Evolutionary conservation across 208 protist species (phyloP).

Genomic region (Tritrichomonas musculus): DNA sequence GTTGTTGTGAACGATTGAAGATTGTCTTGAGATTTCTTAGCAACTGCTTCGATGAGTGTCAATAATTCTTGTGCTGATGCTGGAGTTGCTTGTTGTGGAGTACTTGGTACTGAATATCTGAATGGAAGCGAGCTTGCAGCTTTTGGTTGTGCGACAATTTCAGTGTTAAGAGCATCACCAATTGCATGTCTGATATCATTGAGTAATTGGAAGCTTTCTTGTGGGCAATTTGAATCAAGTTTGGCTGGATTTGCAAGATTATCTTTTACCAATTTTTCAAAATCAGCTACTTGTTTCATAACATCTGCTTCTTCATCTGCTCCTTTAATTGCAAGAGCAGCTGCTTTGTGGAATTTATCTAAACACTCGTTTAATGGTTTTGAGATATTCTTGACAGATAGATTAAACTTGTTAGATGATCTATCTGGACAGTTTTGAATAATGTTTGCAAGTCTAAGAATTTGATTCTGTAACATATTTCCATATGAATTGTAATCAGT

Average conservation of each 20-base stretch:
- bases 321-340: neutral
- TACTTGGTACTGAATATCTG: neutral
- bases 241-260: neutral
- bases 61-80: neutral
- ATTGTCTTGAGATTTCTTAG: too few species aligned
- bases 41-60: neutral
- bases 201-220: neutral
- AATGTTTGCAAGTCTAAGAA: neutral
- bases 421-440: too few species aligned
- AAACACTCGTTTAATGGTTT: too few species aligned
- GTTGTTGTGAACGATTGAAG: neutral
- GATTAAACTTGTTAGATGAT: too few species aligned
- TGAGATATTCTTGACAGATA: too few species aligned
- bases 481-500: neutral
- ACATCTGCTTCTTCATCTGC: neutral
- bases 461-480: neutral
- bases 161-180: neutral
- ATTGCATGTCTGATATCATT: neutral
- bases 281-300: neutral
- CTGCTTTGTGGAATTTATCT: neutral
- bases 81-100: neutral
- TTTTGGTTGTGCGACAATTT: neutral
- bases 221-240: neutral
- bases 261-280: neutral
- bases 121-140: neutral